Evolutionary conservation across 176 grass and related monocot genomes (phyloP), one percentile per base, ranked within the genome.

Genomic region (Juncus inflexus): DNA sequence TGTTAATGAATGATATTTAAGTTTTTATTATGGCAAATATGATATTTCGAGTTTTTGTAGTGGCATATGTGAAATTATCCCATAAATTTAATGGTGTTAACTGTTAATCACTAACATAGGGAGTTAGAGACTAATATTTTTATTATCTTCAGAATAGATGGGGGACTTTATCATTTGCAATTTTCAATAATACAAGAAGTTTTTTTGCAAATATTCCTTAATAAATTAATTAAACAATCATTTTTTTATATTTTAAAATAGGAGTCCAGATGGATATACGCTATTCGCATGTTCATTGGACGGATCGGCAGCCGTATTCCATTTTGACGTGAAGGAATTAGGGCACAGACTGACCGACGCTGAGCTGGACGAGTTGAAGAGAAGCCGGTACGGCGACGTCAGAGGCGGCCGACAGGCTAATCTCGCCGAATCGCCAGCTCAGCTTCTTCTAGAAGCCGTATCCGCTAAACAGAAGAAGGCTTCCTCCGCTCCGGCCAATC

Each of bases 181-280:
- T n/a, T n/a, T n/a, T n/a, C n/a, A n/a, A n/a, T n/a, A n/a, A n/a
- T n/a, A n/a, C n/a, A n/a, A n/a, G n/a, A n/a, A n/a, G n/a, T n/a
- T n/a, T n/a, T 6, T 47, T 6, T 47, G 43, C 0, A 47, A 47
- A 1, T 47, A 0, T 9, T 9, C 43, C 43, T 47, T 47, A 47
- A 28, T 0, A 28, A 47, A 47, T 47, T 47, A 47, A 47, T 1
- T 47, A 47, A 6, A 9, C 2, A 28, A 28, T 28, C 19, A 47
- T 2, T 47, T 47, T 47, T 47, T 47, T 1, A 47, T 47, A 2
- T 47, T 47, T 1, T 87, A 28, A 71, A 28, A 71, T 80, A 99
- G 94, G 94, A 99, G 94, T 60, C 94, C 94, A 37, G 85, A 97
- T 79, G 94, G 94, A 57, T 99, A 89, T 82, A 87, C 88, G 74